Base-by-base conservation (phyloP, 2,329 filamentous ascomycete genomes). In the Westerdykella aurantiaca region DNA sequence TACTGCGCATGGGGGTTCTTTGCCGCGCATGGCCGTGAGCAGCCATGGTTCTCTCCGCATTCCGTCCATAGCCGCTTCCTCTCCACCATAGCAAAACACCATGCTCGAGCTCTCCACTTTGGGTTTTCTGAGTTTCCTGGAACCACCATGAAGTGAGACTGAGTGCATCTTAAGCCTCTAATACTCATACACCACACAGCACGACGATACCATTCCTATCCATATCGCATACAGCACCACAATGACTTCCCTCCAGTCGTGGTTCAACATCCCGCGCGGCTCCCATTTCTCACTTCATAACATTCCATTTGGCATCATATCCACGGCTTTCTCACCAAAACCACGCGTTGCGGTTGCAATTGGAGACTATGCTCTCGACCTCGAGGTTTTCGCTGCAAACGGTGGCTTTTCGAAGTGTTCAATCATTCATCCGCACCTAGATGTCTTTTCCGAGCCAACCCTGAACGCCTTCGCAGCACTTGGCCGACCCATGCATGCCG, bases 301-400 rank as follows among this genome's bases (percentile, higher is more conserved):
- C 62, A 83, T 93, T 42, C 87, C 87, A 1, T 91, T 91, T 59
- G 87, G 87, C 57, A 82, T 93, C 70, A 86, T 93, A 60, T 84
- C 81, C 23, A 84, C 83, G 1, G 51, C 73, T 2, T 65, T 72
- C 5, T 73, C 79, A 46, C 56, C 73, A 10, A 73, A 73, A 21
- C 83, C 75, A 1, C 81, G 82, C 22, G 76, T 81, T 9, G 86
- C 85, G 12, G 70, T 86, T 47, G 85, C 85, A 9, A 85, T 93
- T 54, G 87, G 86, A 39, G 76, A 82, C 25, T 72, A 86, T 65
- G 85, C 80, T 0, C 69, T 93, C 37, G 85, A 91, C 53, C 73
- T 93, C 11, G 74, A 77, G 38, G 72, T 71, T 0, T 85, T 88
- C 49, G 70, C 81, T 6, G 66, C 72, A 1, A 70, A 73, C 5